A percentile compares a stretch with the other conserved stretches of the same genome.
These are phyloP conservation scores for Leishmania gerbilli DNA, from an alignment of 208 protist species.

Conservation along the genomic window DNA sequence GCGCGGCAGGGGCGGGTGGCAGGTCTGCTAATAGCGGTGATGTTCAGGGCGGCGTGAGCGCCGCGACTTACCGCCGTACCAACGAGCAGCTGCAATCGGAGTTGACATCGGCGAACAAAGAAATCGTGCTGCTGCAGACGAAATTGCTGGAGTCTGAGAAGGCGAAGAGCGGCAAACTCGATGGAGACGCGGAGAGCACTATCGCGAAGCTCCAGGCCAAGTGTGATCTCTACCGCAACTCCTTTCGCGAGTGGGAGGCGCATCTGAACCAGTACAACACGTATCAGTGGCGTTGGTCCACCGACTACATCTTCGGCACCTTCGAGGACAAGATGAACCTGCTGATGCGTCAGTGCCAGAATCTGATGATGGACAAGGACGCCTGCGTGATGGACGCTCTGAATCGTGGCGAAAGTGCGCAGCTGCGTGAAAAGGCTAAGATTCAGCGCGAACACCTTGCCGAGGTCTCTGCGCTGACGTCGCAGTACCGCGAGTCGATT, in stretches of 20 bases:
- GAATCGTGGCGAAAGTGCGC: conserved; percentile 23
- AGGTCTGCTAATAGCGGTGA: neutral
- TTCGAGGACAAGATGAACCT: conserved; percentile 30
- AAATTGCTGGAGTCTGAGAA: conserved; percentile 22
- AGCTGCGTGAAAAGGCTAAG: conserved; percentile 23
- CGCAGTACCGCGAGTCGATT: conserved; percentile 24
- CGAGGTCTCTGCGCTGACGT: conserved; percentile 26
- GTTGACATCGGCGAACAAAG: conserved; percentile 26
- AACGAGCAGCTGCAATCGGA: conserved; percentile 27
- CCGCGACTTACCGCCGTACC: conserved; percentile 20
- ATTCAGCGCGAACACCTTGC: conserved; percentile 25
- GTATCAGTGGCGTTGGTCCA: conserved; percentile 20
- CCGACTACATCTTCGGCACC: conserved; percentile 32
- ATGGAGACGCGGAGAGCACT: neutral
- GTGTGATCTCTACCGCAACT: conserved; percentile 1
- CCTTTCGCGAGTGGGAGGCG: conserved; percentile 13
- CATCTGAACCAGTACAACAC: conserved; percentile 25
- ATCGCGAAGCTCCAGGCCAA: conserved; percentile 8
- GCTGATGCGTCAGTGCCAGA: conserved; percentile 19
- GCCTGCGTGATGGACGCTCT: conserved; percentile 22
- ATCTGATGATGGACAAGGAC: conserved; percentile 23
- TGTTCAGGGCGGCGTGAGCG: neutral
- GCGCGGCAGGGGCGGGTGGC: neutral
- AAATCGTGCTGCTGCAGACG: conserved; percentile 25
- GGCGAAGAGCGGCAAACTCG: neutral